A percentile compares a stretch with the other conserved stretches of the same genome.
phyloP scores from a whole-genome alignment of 2,329 filamentous ascomycete species.

The Colletotrichum sp. region DNA sequence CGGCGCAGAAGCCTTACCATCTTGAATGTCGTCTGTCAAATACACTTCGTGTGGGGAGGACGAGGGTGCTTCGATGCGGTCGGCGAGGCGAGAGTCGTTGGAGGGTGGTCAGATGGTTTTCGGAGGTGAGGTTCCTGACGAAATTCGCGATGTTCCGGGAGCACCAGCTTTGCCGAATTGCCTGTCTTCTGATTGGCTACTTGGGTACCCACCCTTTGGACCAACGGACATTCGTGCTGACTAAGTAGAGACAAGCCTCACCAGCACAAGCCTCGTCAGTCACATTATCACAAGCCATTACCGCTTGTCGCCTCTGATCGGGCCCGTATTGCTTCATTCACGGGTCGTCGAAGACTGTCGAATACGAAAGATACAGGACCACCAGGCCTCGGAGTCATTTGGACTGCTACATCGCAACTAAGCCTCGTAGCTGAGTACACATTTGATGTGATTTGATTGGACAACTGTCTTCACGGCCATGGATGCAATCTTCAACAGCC shows the following conservation, averaged over 20 bases:
- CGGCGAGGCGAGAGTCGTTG: constrained; percentile 5
- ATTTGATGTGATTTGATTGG: neutral
- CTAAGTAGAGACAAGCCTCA: neutral
- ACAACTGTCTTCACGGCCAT: neutral
- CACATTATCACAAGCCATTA: neutral
- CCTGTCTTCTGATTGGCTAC: constrained; percentile 13
- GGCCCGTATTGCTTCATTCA: too few relatives aligned
- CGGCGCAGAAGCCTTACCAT: constrained; percentile 36
- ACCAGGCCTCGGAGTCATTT: neutral
- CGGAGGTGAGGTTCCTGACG: constrained; percentile 12
- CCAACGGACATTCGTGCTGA: neutral
- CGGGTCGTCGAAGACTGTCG: neutral
- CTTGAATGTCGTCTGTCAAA: constrained; percentile 26
- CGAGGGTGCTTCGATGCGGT: constrained; percentile 17
- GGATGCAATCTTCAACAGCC: neutral
- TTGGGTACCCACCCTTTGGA: neutral
- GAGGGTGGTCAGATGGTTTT: constrained; percentile 8
- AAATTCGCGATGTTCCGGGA: constrained; percentile 27
- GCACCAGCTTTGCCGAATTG: constrained; percentile 23
- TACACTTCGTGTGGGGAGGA: constrained; percentile 6
- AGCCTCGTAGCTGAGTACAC: neutral
- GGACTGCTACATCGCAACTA: neutral
- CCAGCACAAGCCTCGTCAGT: neutral
- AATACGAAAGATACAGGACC: neutral
- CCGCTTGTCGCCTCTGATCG: neutral